Evolutionary conservation across 2,329 filamentous ascomycete genomes (phyloP), one percentile per base, ranked within the genome.

Genomic region (Pseudocercospora musae): DNA sequence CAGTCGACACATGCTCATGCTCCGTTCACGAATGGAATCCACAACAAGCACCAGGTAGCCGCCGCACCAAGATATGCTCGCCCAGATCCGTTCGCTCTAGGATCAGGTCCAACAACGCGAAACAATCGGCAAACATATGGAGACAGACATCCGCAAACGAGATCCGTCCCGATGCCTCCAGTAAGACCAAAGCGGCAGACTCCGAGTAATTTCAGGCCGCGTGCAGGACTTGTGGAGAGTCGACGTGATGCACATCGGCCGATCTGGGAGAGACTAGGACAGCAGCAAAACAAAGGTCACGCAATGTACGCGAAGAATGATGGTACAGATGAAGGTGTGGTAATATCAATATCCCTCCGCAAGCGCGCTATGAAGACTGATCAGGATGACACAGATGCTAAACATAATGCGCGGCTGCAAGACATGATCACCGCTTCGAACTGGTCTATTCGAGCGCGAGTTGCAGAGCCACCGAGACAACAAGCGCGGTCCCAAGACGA

Each of bases 31-130:
- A 56, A 27, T 25, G 31, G 53, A n/a, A n/a, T 9, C 10, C 31
- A 40, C 5, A 42, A 25, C 48, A 52, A 29, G 25, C 21, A 52
- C 18, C 31, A 52, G 15, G 48, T n/a, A 27, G 48, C 25, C 9
- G 25, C 4, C 15, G 21, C 48, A 37, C 21, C 61, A 27, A 59
- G 53, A 29, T 54, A 37, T 15, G 44, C 33, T n/a, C 52, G 61
- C n/a, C 61, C 61, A 10, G 57, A 60, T 37, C 61, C 52, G 10
- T 63, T 63, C 11, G 61, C 44, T 21, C 57, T 57, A n/a, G 60
- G 57, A 25, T 42, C 52, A 15, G 61, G 57, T 25, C 55, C 42
- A 9, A 46, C 20, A 23, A 63, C 61, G 27, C 57, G 61, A 21
- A 49, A 25, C 10, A 25, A n/a, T n/a, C 25, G 21, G 11, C 48